Conservation (phyloP, 2,329 filamentous ascomycete species). For the Fusarium euwallaceae region DNA sequence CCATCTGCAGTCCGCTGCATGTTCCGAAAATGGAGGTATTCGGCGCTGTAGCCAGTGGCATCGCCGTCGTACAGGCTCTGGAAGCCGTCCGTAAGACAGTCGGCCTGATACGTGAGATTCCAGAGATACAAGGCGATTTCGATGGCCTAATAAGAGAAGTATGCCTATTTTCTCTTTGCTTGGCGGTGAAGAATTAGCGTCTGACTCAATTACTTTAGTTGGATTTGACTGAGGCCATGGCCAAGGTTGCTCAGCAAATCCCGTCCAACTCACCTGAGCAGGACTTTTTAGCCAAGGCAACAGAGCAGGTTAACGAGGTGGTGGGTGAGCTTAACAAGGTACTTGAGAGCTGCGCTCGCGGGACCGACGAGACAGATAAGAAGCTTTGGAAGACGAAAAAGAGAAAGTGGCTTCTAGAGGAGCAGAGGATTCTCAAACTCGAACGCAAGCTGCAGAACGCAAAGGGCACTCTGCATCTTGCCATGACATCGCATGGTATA, state of each 20-base stretch:
- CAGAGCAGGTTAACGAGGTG: not conserved
- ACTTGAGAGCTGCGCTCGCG: not conserved
- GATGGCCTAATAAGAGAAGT: conserved; percentile 22
- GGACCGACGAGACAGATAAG: not conserved
- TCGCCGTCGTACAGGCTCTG: conserved; percentile 21
- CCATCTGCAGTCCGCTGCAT: not conserved
- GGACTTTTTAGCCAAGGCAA: not conserved
- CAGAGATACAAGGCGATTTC: conserved; percentile 25
- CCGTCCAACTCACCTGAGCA: not conserved
- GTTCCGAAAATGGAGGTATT: conserved; percentile 25
- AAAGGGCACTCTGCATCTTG: conserved; percentile 13
- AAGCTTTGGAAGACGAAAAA: conserved; percentile 6
- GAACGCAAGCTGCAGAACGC: conserved; percentile 7
- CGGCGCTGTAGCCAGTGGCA: conserved; percentile 24
- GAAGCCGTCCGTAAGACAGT: conserved; percentile 18
- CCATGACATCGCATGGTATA: not conserved
- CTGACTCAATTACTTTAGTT: not conserved
- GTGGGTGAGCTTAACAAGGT: conserved; percentile 7
- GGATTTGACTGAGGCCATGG: conserved; percentile 6
- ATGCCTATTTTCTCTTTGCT: not conserved
- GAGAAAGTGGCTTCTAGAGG: conserved; percentile 21
- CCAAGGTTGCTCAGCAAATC: not conserved
- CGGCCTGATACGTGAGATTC: conserved; percentile 13
- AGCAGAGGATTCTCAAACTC: conserved; percentile 19
- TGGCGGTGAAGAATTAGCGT: no score